Evolutionary conservation across 192 early-diverging fungal species (phyloP).

Genomic region (Irineochytrium annulatum): DNA sequence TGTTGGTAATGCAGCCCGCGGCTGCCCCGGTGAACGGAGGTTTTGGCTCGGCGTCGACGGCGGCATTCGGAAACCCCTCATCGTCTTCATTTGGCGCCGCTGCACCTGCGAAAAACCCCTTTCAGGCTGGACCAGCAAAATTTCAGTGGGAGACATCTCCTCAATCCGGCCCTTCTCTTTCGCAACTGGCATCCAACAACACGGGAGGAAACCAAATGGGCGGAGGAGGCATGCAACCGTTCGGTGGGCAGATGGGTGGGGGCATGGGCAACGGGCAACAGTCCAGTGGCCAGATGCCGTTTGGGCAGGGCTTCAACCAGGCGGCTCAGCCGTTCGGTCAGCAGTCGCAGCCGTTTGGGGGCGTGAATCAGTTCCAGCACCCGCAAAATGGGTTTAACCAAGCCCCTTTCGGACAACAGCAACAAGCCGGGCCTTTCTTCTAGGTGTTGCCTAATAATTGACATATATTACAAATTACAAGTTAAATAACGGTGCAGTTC

Average conservation of each 20-base stretch:
- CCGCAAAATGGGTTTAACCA: not conserved
- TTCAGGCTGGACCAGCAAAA: conserved; percentile 13
- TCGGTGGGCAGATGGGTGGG: not conserved
- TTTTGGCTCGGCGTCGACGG: conserved; percentile 13
- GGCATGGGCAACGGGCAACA: not conserved
- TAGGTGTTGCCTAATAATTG: too few relatives aligned
- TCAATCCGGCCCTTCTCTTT: conserved; percentile 10
- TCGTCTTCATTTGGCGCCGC: conserved; percentile 11
- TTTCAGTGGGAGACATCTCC: conserved; percentile 26
- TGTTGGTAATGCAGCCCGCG: conserved; percentile 2
- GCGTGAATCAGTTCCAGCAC: not conserved
- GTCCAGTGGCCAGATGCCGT: not conserved
- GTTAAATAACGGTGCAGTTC: too few relatives aligned
- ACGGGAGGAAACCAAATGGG: not conserved
- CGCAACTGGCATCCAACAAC: conserved; percentile 13
- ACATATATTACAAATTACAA: too few relatives aligned
- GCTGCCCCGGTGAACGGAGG: not conserved
- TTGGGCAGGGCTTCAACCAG: too few relatives aligned
- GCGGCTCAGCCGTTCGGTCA: not conserved
- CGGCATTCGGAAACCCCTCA: not conserved
- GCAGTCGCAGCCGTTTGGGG: not conserved
- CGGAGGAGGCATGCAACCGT: conserved; percentile 4
- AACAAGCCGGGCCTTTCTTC: too few relatives aligned
- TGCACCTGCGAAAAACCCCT: conserved; percentile 24
- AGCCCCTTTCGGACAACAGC: not conserved